A percentile compares a stretch with the other conserved stretches of the same genome.
Evolutionary conservation across 164 flowering plant genomes (phyloP).

Genomic region (Chloranthus sessilifolius): DNA sequence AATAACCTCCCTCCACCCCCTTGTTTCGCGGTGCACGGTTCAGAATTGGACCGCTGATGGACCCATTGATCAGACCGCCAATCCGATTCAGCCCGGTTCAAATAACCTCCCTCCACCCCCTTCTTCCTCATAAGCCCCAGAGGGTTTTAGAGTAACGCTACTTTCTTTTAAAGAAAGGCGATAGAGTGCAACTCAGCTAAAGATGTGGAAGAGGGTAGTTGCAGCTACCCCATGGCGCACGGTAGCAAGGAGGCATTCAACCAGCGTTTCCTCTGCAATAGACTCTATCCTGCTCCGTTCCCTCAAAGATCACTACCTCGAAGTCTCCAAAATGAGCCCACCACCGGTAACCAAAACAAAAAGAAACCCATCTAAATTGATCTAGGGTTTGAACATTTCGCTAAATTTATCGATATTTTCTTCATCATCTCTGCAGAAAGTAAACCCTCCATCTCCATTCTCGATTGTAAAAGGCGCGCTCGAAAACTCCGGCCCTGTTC

Average conservation of each 20-base stretch:
- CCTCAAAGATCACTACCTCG: slow-evolving; percentile 82
- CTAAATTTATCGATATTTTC: neutral
- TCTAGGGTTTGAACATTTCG: slow-evolving; percentile 2
- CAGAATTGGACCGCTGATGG: too few relatives aligned
- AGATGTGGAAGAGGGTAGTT: slow-evolving; percentile 18
- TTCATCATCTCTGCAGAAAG: slow-evolving; percentile 39
- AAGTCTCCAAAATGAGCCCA: slow-evolving; percentile 74
- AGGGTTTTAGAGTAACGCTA: too few relatives aligned
- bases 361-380: neutral
- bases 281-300: slow-evolving; percentile 73
- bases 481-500: slow-evolving; percentile 57
- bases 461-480: slow-evolving; percentile 62
- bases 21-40: too few relatives aligned
- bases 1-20: neutral
- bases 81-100: too few relatives aligned
- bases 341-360: slow-evolving; percentile 57
- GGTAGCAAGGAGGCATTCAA: slow-evolving; percentile 18
- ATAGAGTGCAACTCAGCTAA: neutral
- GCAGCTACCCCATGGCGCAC: slow-evolving; percentile 24
- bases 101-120: too few relatives aligned
- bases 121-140: too few relatives aligned
- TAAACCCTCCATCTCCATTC: slow-evolving; percentile 74
- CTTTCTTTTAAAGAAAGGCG: neutral
- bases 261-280: slow-evolving; percentile 45
- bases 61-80: too few relatives aligned